Conservation (phyloP, 805 yeast genomes). For the Torulaspora delbrueckii region DNA sequence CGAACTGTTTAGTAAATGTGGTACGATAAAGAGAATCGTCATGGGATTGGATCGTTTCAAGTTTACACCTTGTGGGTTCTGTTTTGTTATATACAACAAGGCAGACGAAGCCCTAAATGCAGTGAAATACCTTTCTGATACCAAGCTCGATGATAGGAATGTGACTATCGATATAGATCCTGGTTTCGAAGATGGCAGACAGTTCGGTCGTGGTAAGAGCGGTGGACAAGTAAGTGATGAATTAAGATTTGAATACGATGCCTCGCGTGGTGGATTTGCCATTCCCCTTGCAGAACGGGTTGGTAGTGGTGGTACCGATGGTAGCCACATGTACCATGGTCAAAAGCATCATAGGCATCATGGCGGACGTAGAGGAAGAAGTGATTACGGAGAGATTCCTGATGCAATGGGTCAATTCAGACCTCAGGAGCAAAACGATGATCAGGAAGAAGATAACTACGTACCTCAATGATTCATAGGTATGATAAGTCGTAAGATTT, state of each 20-base stretch:
- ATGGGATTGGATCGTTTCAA: slow-evolving; percentile 94
- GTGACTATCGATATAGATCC: slow-evolving; percentile 91
- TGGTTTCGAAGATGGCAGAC: slow-evolving; percentile 93
- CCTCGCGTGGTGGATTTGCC: slow-evolving; percentile 45
- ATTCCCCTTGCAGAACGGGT: slow-evolving; percentile 36
- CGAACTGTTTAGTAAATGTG: slow-evolving; percentile 80
- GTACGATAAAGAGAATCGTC: slow-evolving; percentile 69
- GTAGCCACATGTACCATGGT: slow-evolving; percentile 2
- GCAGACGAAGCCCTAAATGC: slow-evolving; percentile 75
- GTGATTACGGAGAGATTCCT: slow-evolving; percentile 11
- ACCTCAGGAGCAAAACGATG: slow-evolving; percentile 10
- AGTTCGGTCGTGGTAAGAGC: slow-evolving; percentile 85
- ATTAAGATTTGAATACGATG: slow-evolving; percentile 45
- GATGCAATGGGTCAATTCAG: slow-evolving; percentile 18
- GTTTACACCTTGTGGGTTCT: slow-evolving; percentile 94
- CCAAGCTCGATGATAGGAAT: slow-evolving; percentile 76
- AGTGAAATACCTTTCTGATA: slow-evolving; percentile 73
- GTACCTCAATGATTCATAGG: slow-evolving; percentile 18
- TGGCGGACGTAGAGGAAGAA: slow-evolving; percentile 12
- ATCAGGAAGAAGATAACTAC: slow-evolving; percentile 27
- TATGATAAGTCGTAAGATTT: not conserved
- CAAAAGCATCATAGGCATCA: slow-evolving; percentile 9
- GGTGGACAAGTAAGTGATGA: slow-evolving; percentile 93
- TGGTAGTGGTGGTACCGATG: slow-evolving; percentile 9
- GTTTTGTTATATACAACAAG: slow-evolving; percentile 74